phyloP scores from a whole-genome alignment of 202 grass and related monocot genomes.

The Carex sylvatica region DNA sequence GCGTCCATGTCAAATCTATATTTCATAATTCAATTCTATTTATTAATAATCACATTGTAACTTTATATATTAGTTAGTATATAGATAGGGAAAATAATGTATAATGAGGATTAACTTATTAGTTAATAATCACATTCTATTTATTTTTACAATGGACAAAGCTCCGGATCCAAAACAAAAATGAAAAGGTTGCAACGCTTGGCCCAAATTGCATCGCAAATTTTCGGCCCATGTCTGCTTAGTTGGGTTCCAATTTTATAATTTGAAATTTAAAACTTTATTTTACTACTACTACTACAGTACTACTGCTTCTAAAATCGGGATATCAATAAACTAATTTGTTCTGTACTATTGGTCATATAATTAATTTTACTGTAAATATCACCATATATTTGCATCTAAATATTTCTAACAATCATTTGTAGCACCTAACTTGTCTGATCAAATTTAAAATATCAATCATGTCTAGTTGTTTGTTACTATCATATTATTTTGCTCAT shows the following conservation, averaged over 20 bases:
- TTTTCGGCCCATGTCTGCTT: not conserved
- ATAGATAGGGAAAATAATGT: not conserved
- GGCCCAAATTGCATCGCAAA: not conserved
- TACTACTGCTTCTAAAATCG: too few relatives aligned
- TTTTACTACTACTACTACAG: not conserved
- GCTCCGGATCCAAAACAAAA: not conserved
- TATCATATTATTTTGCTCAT: not conserved
- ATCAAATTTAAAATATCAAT: not conserved
- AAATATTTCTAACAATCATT: not conserved
- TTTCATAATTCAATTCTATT: not conserved
- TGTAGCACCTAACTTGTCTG: not conserved
- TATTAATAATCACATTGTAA: not conserved
- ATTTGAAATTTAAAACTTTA: too few relatives aligned
- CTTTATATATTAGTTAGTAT: too few relatives aligned
- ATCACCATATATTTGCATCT: not conserved
- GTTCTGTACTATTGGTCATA: not conserved
- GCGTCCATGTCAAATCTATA: not conserved
- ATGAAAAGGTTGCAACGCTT: not conserved
- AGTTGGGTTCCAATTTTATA: not conserved
- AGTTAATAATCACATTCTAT: too few relatives aligned
- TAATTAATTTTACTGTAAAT: not conserved
- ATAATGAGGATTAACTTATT: not conserved
- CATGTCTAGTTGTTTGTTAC: not conserved
- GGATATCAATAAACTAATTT: not conserved
- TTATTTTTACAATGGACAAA: not conserved